Evolutionary conservation across 768 basidiomycete genomes (phyloP).

Genomic region (Daedaleopsis sinensis): DNA sequence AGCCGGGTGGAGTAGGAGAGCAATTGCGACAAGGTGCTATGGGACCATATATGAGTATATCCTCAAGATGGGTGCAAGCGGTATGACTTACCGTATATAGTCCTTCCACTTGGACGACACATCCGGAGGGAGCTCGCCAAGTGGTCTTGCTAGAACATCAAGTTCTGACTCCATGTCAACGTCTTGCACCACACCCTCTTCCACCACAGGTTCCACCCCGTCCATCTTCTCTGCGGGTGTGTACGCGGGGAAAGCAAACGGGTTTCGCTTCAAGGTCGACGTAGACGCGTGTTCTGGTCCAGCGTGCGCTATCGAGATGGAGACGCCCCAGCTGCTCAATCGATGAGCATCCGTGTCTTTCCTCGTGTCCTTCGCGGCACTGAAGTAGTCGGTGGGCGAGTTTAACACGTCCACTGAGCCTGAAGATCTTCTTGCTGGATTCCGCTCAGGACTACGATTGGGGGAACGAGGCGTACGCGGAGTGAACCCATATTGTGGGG

Average conservation of each 20-base stretch:
- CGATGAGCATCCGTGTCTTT: slow-evolving; percentile 3
- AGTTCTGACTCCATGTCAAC: slow-evolving; percentile 1
- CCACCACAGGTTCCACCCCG: background rate
- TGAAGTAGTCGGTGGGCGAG: background rate
- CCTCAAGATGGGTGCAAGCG: background rate
- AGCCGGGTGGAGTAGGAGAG: background rate
- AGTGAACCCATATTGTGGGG: background rate
- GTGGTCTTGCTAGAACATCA: background rate
- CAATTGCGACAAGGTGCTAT: background rate
- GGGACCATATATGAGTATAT: background rate
- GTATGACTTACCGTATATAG: slow-evolving; percentile 7
- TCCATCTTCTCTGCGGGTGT: slow-evolving; percentile 9
- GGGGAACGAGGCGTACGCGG: background rate
- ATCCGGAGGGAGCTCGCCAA: background rate
- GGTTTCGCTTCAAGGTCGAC: slow-evolving; percentile 1
- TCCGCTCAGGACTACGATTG: background rate
- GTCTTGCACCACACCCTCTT: background rate
- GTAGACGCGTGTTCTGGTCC: background rate
- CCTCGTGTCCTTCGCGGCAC: background rate
- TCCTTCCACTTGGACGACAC: background rate
- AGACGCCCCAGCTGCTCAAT: slow-evolving; percentile 9
- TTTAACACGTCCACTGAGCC: no score
- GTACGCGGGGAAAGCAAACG: slow-evolving; percentile 14
- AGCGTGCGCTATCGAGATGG: background rate
- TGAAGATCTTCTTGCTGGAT: background rate